Evolutionary conservation across 805 yeast species (phyloP), one percentile per base, ranked within the genome.

Genomic region (Pichia scutulata): DNA sequence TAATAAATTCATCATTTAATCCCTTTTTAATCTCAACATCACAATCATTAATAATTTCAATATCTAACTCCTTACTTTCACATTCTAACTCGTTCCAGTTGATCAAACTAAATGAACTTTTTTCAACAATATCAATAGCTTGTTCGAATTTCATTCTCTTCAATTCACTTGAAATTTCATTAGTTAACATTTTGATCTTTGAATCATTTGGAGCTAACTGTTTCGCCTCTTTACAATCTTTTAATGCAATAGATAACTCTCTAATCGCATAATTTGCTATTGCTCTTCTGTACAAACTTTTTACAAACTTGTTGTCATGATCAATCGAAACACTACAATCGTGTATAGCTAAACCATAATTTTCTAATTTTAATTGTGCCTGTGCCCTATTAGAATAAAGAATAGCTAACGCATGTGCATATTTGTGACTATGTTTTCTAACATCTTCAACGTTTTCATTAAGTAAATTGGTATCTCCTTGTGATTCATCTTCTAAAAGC

Each of bases 231-330:
- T 80, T 81, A 61, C 89, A 81, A 66, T 86, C 95, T 41, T 63
- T 71, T 54, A 80, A 76, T 0, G 97, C 90, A 51, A 80, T 83
- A 60, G 81, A 81, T 62, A 89, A 84, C 55, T 86, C 78, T 57
- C 89, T 67, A 44, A 89, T 75, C 10, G 95, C 95, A 65, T 82
- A 77, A 54, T 81, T 67, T 0, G 97, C 84, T 13, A 86, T 78
- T 0, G 97, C 97, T 56, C 95, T 77, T 57, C 99, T 77, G 63
- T 88, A 93, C 64, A 87, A 86, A 0, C 89, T 89, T 66, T 92
- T 92, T 36, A 82, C 68, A 60, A 87, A 85, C 19, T 70, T 62
- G 1, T 82, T 76, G 62, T 92, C 89, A 10, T 83, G 60, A 44
- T 74, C 76, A 42, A 93, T 74, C 1, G 97, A 87, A 42, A 70